Base-by-base conservation (phyloP, 805 yeast species). In the Myxozyma monticola region DNA sequence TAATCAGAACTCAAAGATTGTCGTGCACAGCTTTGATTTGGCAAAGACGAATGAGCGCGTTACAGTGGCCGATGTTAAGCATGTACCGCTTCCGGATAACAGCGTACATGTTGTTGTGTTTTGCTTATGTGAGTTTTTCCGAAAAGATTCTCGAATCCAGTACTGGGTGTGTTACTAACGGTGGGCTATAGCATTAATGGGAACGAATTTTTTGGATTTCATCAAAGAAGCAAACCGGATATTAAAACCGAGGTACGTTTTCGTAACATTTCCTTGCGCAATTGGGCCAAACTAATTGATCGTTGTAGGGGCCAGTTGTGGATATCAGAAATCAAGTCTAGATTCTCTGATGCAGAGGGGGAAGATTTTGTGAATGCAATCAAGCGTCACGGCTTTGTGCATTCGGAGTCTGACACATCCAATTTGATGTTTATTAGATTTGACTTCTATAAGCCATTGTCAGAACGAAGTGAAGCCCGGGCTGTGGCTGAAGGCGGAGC, bases 251-350 rank as follows among this genome's bases (percentile, higher is more conserved):
- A 25, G 49, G 56, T 51, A 21, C 18, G 42, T 31, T 30, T n/a
- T 30, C 10, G 5, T 31, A 4, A 6, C 21, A 25, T 7, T 9
- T 21, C 17, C 25, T 17, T 8, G 28, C 17, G 18, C 9, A 14
- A 7, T 22, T 8, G 17, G n/a, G n/a, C n/a, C 15, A 9, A 25
- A 15, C 39, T 33, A 39, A 26, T 14, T 18, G 3, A 15, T 12
- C 7, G 7, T 9, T 39, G n/a, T 37, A 76, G 88, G 53, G 98
- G 99, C 24, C 96, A 91, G 66, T 71, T 93, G 40, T 93, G 99
- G 99, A 88, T 93, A 40, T 93, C 98, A 1, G 99, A 93, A 66
- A 93, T 93, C 70, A 91, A 91, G 69, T 88, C 96, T 1, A 76
- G 99, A 63, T 87, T 93, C 62, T 72, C 79, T 5, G 96, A 89